Base-by-base conservation (phyloP, 192 early-diverging fungal genomes). In the Coemansia sp. region DNA sequence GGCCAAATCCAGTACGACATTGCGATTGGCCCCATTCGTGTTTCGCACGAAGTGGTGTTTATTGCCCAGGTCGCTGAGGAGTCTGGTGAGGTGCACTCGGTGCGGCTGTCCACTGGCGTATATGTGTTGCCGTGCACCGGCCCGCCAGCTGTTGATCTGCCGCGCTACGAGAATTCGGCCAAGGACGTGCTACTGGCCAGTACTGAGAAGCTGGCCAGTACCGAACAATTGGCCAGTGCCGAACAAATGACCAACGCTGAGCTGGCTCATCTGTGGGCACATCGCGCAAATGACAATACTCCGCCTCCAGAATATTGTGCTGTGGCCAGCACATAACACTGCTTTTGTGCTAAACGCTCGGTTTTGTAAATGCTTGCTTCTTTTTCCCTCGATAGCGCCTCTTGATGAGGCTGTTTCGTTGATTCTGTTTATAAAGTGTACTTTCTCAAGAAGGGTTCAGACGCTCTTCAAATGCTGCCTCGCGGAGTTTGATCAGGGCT, bases 21-120 rank as follows among this genome's bases (percentile, higher is more conserved):
- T 28, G 34, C 65, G 3, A 37, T 37, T 2, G 77, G 77, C 0
- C 77, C 77, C 0, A 64, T 80, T 12, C 56, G 61, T 6, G 68
- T 80, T 14, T 65, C 71, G 4, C 77, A 80, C 40, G 77, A 71
- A 46, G 42, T 80, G 18, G 71, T 64, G 17, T 74, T 80, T 50
- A 31, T 61, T 1, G 68, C 51, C 2, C 59, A 68, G 7, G 52
- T 74, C 4, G 71, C 71, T 24, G 77, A 79, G 60, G 77, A 71
- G 56, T 31, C 44, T 21, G 71, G 71, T 1, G 67, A 73, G 37
- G 65, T 79, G n/a, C 77, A 79, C 54, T 71, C 63, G 4, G 65
- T 79, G 57, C 59, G 77, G 40, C 53, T 79, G 48, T 74, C 71
- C 12, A 70, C 77, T 17, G 68, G 56, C 8, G 51, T 74, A 14